A percentile compares a stretch with the other conserved stretches of the same genome.
Evolutionary conservation across 176 grass and related monocot species (phyloP).

Genomic region (Rhynchospora tenuis): DNA sequence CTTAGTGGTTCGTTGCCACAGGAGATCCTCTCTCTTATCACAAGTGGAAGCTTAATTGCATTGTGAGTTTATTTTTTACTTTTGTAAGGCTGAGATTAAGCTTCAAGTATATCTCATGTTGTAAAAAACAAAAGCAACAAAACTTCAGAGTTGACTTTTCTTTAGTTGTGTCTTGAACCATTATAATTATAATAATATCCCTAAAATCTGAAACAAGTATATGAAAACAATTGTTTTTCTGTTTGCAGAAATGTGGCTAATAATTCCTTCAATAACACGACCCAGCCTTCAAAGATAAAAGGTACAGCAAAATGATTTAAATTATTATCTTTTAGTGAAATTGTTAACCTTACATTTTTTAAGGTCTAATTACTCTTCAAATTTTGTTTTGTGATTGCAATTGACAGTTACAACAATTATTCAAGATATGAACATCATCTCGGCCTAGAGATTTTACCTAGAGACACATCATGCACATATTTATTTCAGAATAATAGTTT

Average conservation of each 20-base stretch:
- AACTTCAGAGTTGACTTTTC: neutral
- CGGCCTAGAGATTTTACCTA: neutral
- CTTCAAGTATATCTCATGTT: neutral
- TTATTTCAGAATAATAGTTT: slow-evolving; percentile 7
- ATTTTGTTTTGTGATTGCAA: slow-evolving; percentile 12
- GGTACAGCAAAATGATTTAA: neutral
- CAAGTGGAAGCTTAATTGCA: slow-evolving; percentile 19
- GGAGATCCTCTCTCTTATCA: slow-evolving; percentile 21
- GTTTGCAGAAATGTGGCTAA: slow-evolving; percentile 24
- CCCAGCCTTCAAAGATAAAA: slow-evolving; percentile 1
- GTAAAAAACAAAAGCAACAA: neutral
- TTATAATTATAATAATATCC: neutral
- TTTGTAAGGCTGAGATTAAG: neutral
- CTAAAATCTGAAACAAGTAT: neutral
- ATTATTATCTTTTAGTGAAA: neutral
- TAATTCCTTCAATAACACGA: neutral
- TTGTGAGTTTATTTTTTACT: slow-evolving; percentile 12
- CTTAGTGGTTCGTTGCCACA: slow-evolving; percentile 4
- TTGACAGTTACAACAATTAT: slow-evolving; percentile 19
- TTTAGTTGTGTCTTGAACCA: neutral
- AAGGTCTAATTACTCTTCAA: neutral
- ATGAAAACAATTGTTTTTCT: neutral
- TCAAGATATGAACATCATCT: neutral
- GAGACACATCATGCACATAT: neutral
- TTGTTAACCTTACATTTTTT: neutral